Conservation (phyloP, 805 yeast species). For the Kodamaea lidongshanica region DNA sequence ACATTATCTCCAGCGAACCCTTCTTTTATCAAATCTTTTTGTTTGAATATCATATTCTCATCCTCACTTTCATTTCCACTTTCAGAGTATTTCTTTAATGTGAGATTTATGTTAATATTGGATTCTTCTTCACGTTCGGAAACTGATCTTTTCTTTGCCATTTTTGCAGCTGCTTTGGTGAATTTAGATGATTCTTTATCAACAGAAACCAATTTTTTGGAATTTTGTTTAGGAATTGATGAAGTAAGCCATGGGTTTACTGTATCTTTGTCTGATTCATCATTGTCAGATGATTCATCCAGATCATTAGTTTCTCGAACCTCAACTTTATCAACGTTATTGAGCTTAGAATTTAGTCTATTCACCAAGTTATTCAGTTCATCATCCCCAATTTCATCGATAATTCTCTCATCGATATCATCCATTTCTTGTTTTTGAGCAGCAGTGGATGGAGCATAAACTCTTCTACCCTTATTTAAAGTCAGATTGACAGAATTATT, state of each 20-base stretch:
- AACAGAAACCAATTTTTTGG: slow-evolving; percentile 25
- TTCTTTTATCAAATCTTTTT: slow-evolving; percentile 73
- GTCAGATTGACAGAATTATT: slow-evolving; percentile 42
- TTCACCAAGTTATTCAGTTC: slow-evolving; percentile 41
- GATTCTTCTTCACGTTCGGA: slow-evolving; percentile 29
- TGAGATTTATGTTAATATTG: slow-evolving; percentile 46
- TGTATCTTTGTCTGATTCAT: slow-evolving; percentile 10
- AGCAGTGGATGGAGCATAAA: slow-evolving; percentile 61
- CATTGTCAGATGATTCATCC: slow-evolving; percentile 13
- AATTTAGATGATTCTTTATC: slow-evolving; percentile 34
- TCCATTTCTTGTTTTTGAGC: slow-evolving; percentile 31
- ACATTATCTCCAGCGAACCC: slow-evolving; percentile 99
- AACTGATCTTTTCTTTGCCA: slow-evolving; percentile 32
- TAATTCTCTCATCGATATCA: slow-evolving; percentile 28
- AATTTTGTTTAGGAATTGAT: slow-evolving; percentile 17
- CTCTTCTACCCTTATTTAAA: slow-evolving; percentile 73
- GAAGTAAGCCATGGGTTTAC: slow-evolving; percentile 36
- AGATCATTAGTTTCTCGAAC: slow-evolving; percentile 15
- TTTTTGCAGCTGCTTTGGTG: slow-evolving; percentile 36
- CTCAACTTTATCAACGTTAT: slow-evolving; percentile 11
- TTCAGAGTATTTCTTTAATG: slow-evolving; percentile 47
- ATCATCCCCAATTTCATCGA: slow-evolving; percentile 47
- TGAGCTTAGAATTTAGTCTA: slow-evolving; percentile 26
- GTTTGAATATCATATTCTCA: slow-evolving; percentile 57
- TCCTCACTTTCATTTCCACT: slow-evolving; percentile 21